Percentiles rank a stretch among this genome's conserved stretches.
phyloP scores from a whole-genome alignment of 129 eudicot genomes.

The Arctium minus region DNA sequence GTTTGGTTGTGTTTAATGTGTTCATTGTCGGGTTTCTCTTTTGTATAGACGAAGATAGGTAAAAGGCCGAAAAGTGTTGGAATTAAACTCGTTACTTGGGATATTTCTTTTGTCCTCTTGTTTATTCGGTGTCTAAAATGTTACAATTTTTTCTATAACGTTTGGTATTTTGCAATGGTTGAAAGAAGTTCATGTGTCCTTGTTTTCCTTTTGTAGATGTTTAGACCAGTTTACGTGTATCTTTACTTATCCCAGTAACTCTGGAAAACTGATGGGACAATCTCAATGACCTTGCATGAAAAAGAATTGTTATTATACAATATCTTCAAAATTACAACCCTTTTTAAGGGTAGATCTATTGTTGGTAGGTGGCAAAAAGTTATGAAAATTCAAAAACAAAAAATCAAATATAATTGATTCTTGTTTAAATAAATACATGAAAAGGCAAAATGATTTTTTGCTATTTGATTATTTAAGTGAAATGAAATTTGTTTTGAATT shows the following conservation, averaged over 20 bases:
- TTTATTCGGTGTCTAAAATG: not conserved
- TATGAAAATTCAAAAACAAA: no score
- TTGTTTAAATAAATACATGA: no score
- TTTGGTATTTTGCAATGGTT: conserved; percentile 1
- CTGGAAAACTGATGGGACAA: no score
- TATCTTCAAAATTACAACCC: no score
- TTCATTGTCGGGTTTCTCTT: not conserved
- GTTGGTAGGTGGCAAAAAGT: not conserved
- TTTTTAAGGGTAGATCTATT: no score
- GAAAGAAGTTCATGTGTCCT: not conserved
- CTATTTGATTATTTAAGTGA: not conserved
- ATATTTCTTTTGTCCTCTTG: not conserved
- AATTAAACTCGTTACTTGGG: not conserved
- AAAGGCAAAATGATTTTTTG: not conserved
- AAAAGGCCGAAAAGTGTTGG: not conserved
- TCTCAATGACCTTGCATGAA: no score
- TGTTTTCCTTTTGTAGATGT: not conserved
- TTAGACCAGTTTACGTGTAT: not conserved
- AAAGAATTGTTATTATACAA: no score
- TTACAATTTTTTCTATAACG: not conserved
- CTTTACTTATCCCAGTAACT: no score
- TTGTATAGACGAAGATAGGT: not conserved
- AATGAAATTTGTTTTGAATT: not conserved
- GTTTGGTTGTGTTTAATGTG: not conserved
- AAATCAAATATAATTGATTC: no score